Evolutionary conservation across 2,329 filamentous ascomycete species (phyloP), one percentile per base, ranked within the genome.

Genomic region (Eurotiales sp.): DNA sequence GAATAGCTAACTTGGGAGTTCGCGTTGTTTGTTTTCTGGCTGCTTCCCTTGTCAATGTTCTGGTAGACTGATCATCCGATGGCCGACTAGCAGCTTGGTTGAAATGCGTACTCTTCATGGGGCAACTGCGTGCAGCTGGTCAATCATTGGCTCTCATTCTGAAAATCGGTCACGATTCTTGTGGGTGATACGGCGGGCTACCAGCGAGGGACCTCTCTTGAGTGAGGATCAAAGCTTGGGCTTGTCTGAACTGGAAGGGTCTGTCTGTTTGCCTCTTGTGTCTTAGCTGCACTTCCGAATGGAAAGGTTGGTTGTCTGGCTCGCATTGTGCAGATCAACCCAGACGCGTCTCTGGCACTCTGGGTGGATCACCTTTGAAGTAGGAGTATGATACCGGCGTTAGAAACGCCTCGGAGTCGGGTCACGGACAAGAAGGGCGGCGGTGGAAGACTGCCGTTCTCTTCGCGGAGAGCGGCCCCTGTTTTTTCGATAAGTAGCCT

Each of bases 211-310:
- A 90, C 88, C 87, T 90, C 89, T 90, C 87, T 83, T 68, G 85
- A 81, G 87, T 90, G 90, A 87, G 87, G 77, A 85, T 95, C 89
- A 95, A 90, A 90, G 89, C 77, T 84, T 90, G 77, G 88, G 81
- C 89, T 92, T 91, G 88, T 92, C 88, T 76, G 80, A 75, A 60
- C 64, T 65, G 66, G 58, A 58, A 23, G n/a, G 42, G 23, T 29
- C 40, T n/a, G 47, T 36, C 21, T 19, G 5, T 32, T 34, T 46
- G 21, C 45, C 40, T 53, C 57, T 44, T 56, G 39, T 49, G 36
- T 58, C 46, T 19, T 44, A 37, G 22, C n/a, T 19, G 14, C 7
- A 40, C 41, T 34, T 46, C 54, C 22, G 34, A 41, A n/a, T 29
- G 40, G 30, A 36, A 37, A 34, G 37, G 42, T 50, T 55, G 47